Evolutionary conservation across 495 filamentous ascomycete genomes (phyloP), one percentile per base, ranked within the genome.

Genomic region (Trichoderma reesei): DNA sequence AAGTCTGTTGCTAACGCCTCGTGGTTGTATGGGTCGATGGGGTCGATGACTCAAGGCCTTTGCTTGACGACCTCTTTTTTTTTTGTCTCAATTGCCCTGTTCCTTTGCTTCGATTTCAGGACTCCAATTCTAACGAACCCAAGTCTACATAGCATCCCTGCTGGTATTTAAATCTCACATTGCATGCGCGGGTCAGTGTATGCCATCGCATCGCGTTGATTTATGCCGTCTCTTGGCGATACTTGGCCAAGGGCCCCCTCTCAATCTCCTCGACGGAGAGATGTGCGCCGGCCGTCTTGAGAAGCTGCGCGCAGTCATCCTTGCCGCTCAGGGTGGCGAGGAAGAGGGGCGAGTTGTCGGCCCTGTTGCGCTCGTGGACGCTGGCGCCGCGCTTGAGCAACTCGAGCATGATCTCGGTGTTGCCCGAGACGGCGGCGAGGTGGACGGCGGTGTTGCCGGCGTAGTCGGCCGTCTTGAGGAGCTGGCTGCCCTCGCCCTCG

Each of bases 381-480:
- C 88, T 91, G 1, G 90, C 93, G 3, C 92, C 92, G 34, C 89
- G 81, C 26, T 75, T 78, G 9, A 97, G 82, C 61, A 96, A 80
- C 67, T 87, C 85, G 41, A 83, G 81, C 56, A 96, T 76, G 34
- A 96, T 86, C 1, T 83, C 74, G 1, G 68, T 65, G 39, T 76
- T 67, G 0, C 77, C 75, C 3, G 76, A 71, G 1, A 81, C 78
- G 9, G 84, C 83, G 7, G 84, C 84, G 0, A 87, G 76, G 70
- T 86, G 85, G 61, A 85, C 70, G 0, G 91, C 90, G n/a, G 93
- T 95, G 73, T 96, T 96, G 34, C 90, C 90, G 11, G 88, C 89
- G 71, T 96, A 96, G 73, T 97, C 92, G 44, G 84, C 82, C 64
- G 86, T 85, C 69, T 90, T 89, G 14, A 96, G 76, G 18, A 96